Percentiles rank a stretch among this genome's conserved stretches.
phyloP scores from a whole-genome alignment of 106 monocot species.

The Apostasia ramifera region DNA sequence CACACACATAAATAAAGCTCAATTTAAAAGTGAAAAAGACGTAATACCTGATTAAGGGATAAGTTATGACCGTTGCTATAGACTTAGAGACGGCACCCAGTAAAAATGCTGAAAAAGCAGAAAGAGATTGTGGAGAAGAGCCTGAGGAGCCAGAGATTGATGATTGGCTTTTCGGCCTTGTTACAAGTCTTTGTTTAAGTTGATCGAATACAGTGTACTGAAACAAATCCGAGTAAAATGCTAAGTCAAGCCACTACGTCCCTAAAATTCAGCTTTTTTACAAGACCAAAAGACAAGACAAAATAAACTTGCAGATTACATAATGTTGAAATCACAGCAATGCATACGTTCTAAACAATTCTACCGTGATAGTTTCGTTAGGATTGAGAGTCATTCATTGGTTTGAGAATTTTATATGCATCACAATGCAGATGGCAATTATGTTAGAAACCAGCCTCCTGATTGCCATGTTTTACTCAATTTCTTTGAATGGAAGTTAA shows the following conservation, averaged over 20 bases:
- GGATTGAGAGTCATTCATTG: too few species aligned
- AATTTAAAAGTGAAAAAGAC: not conserved
- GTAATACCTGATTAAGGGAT: slow-evolving; percentile 61
- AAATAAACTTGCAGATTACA: too few species aligned
- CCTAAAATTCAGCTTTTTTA: not conserved
- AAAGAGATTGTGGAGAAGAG: slow-evolving; percentile 46
- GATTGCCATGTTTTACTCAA: too few species aligned
- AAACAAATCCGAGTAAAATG: slow-evolving; percentile 2
- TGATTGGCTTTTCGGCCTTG: slow-evolving; percentile 12
- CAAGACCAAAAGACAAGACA: too few species aligned
- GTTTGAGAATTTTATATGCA: too few species aligned
- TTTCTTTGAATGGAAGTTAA: too few species aligned
- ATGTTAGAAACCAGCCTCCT: too few species aligned
- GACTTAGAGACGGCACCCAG: slow-evolving; percentile 71
- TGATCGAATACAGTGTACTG: slow-evolving; percentile 88
- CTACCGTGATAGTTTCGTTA: too few species aligned
- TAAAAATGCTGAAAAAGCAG: slow-evolving; percentile 63
- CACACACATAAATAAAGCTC: not conserved
- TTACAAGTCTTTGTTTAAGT: slow-evolving; percentile 48
- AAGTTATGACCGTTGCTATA: slow-evolving; percentile 56
- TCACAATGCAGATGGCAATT: too few species aligned
- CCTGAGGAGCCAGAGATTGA: slow-evolving; percentile 1
- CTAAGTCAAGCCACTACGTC: not conserved
- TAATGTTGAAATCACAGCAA: too few species aligned
- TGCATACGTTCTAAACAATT: too few species aligned